phyloP scores from a whole-genome alignment of 345 rosid species.

The Eucalyptus urophylla region DNA sequence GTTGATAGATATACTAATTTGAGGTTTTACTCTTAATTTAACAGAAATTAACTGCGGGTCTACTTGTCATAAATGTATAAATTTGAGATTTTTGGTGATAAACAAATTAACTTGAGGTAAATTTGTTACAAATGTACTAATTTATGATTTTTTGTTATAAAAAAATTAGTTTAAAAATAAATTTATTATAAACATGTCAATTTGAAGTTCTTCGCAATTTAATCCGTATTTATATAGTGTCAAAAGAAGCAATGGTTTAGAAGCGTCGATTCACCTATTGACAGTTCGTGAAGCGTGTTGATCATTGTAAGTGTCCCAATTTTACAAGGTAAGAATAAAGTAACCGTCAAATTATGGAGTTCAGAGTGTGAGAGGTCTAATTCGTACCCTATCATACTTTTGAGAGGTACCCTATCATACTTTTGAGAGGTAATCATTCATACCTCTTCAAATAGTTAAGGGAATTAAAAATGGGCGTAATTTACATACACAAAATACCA shows the following conservation, averaged over 20 bases:
- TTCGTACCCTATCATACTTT: background rate
- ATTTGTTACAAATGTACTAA: no score
- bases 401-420: background rate
- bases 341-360: background rate
- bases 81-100: no score
- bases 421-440: background rate
- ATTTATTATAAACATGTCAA: no score
- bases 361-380: background rate
- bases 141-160: no score
- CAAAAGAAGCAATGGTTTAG: background rate
- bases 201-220: no score
- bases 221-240: accelerated
- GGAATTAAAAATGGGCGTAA: no score
- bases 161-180: no score
- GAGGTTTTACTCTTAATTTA: no score
- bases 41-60: no score
- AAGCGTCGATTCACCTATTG: background rate
- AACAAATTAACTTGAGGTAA: no score
- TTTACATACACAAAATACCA: background rate
- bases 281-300: background rate
- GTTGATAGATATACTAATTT: accelerated
- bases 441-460: background rate
- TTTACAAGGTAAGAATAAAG: background rate
- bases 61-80: no score
- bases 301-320: no score